Percentiles rank a stretch among this genome's conserved stretches.
These are phyloP conservation scores for Alternaria viburni DNA, from an alignment of 2,329 filamentous ascomycete species.

Conservation along the genomic window DNA sequence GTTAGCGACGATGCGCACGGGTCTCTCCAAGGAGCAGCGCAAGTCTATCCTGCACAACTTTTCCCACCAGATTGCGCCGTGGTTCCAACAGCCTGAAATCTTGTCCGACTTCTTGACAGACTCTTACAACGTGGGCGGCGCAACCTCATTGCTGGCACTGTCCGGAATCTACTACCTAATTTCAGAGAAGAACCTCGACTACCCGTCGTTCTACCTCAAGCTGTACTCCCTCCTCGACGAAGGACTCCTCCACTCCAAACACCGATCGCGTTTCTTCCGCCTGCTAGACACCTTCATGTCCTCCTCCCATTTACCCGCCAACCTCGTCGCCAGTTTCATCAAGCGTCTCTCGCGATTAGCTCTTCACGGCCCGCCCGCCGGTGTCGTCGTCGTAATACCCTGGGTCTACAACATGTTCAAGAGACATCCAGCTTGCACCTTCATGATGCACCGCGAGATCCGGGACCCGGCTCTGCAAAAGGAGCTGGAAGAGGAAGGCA, in stretches of 20 bases:
- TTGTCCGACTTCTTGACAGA: conserved; percentile 97
- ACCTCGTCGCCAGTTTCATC: conserved; percentile 92
- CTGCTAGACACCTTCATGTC: conserved; percentile 87
- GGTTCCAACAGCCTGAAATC: conserved; percentile 86
- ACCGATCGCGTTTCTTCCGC: conserved; percentile 91
- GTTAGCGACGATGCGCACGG: conserved; percentile 75
- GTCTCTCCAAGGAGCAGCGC: conserved; percentile 73
- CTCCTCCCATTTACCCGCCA: conserved; percentile 90
- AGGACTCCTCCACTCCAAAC: conserved; percentile 88
- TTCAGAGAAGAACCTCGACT: conserved; percentile 91
- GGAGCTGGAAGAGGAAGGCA: conserved; percentile 65
- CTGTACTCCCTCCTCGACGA: conserved; percentile 91
- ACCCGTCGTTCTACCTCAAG: conserved; percentile 91
- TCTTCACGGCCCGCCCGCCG: conserved; percentile 86
- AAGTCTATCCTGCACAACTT: conserved; percentile 80
- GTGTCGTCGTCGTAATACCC: conserved; percentile 85
- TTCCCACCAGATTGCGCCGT: conserved; percentile 80
- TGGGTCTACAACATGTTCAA: conserved; percentile 96
- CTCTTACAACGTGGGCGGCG: conserved; percentile 85
- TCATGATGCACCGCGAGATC: conserved; percentile 87
- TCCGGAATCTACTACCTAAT: conserved; percentile 96
- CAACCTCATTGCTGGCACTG: conserved; percentile 84
- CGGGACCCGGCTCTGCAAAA: conserved; percentile 65
- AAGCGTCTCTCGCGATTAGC: conserved; percentile 87
- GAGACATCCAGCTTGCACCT: conserved; percentile 86